Evolutionary conservation across 169 alveolate species (phyloP).

Genomic region (Plasmodium malariae): DNA sequence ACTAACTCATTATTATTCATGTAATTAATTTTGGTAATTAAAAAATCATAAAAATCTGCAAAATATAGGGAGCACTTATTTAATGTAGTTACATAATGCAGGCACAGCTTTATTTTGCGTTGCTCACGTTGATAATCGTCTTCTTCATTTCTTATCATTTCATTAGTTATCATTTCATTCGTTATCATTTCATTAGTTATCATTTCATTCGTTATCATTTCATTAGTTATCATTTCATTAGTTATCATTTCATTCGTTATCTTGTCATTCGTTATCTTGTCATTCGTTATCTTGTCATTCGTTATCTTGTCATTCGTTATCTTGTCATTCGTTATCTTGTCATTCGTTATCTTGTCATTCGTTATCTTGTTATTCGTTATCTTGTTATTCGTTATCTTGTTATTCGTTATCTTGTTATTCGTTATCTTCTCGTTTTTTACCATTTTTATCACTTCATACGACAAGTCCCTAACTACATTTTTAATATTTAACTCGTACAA

Average conservation of each 20-base stretch:
- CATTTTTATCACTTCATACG: slow-evolving; percentile 25
- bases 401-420: not conserved
- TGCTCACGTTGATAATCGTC: not conserved
- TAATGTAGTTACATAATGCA: slow-evolving; percentile 15
- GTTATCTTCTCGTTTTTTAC: not conserved
- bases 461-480: slow-evolving; percentile 30
- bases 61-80: slow-evolving; percentile 30
- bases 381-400: no score
- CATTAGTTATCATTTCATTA: slow-evolving; percentile 4
- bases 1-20: slow-evolving; percentile 19
- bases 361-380: not conserved
- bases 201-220: not conserved
- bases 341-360: not conserved
- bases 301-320: no score
- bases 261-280: not conserved
- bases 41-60: slow-evolving; percentile 39
- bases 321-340: not conserved
- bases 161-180: not conserved
- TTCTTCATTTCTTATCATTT: no score
- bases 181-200: no score
- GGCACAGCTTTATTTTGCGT: slow-evolving; percentile 9
- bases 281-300: not conserved
- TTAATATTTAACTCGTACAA: slow-evolving; percentile 13
- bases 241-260: not conserved
- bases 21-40: slow-evolving; percentile 6